Evolutionary conservation across 805 yeast species (phyloP).

Genomic region (Saccharomycopsis fodiens): DNA sequence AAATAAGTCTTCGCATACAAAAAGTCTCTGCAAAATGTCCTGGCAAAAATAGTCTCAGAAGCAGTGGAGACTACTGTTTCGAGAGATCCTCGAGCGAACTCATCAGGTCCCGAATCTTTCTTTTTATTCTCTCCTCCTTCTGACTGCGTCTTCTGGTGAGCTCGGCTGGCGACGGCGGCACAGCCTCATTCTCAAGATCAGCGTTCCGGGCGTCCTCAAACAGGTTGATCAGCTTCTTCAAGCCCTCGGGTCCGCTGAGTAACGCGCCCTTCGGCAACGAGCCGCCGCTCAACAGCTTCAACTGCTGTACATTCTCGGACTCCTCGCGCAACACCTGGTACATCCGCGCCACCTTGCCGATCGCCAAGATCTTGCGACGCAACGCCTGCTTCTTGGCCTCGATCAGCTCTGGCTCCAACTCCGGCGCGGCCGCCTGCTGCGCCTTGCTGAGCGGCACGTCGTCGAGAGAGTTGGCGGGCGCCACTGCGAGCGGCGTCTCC

Average conservation of each 20-base stretch:
- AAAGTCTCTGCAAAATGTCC: too few species aligned
- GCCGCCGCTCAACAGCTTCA: slow-evolving; percentile 70
- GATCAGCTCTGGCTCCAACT: slow-evolving; percentile 20
- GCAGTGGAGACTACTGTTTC: too few species aligned
- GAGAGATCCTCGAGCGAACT: background rate
- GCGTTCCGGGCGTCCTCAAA: slow-evolving; percentile 80
- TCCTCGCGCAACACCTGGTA: slow-evolving; percentile 83
- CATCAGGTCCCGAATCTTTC: slow-evolving; percentile 22
- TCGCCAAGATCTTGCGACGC: slow-evolving; percentile 85
- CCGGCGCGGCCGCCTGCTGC: slow-evolving; percentile 6
- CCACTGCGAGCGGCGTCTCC: slow-evolving; percentile 48
- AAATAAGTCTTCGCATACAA: too few species aligned
- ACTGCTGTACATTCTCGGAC: slow-evolving; percentile 73
- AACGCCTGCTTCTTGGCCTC: slow-evolving; percentile 44
- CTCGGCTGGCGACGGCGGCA: slow-evolving; percentile 76
- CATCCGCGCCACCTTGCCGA: slow-evolving; percentile 94
- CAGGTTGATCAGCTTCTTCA: slow-evolving; percentile 55
- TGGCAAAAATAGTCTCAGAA: background rate
- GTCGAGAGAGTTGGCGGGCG: slow-evolving; percentile 28
- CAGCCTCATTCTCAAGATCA: slow-evolving; percentile 75
- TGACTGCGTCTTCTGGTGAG: slow-evolving; percentile 36
- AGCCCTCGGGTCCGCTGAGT: slow-evolving; percentile 74
- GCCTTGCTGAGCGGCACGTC: slow-evolving; percentile 21
- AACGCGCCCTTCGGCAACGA: slow-evolving; percentile 79
- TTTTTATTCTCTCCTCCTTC: slow-evolving; percentile 36